A percentile compares a stretch with the other conserved stretches of the same genome.
phyloP scores from a whole-genome alignment of 768 basidiomycete genomes.

The Lyophyllum atratum region DNA sequence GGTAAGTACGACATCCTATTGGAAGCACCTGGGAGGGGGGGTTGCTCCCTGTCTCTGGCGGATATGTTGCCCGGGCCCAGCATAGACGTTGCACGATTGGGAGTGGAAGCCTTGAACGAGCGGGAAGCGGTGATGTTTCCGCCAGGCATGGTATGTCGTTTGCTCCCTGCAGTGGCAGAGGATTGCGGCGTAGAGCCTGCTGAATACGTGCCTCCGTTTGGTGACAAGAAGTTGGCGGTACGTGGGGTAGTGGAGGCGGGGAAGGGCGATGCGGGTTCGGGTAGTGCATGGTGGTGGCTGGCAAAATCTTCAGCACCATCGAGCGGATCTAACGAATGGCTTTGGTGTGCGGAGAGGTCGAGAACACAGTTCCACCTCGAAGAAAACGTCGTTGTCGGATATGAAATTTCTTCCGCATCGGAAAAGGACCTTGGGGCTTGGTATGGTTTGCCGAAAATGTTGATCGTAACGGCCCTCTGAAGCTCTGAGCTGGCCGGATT shows the following conservation, averaged over 20 bases:
- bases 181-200: conserved; percentile 31
- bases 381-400: conserved; percentile 75
- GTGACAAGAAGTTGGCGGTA: conserved; percentile 18
- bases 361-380: conserved; percentile 92
- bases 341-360: conserved; percentile 58
- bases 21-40: conserved; percentile 25
- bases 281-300: conserved; percentile 49
- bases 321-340: conserved; percentile 27
- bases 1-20: conserved; percentile 33
- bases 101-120: conserved; percentile 20
- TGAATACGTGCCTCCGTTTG: conserved; percentile 15
- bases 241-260: conserved; percentile 42
- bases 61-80: conserved; percentile 18
- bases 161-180: conserved; percentile 54
- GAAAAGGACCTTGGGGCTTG: conserved; percentile 25
- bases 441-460: conserved; percentile 75
- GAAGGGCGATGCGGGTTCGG: conserved; percentile 82
- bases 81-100: conserved; percentile 23
- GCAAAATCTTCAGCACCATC: conserved; percentile 33
- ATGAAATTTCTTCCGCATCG: conserved; percentile 29
- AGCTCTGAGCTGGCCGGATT: conserved; percentile 43
- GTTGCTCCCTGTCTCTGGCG: conserved; percentile 22
- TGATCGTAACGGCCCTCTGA: conserved; percentile 79
- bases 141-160: conserved; percentile 53
- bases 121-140: conserved; percentile 31